Base-by-base conservation (phyloP, 495 filamentous ascomycete species). In the Chaetomium fimeti region DNA sequence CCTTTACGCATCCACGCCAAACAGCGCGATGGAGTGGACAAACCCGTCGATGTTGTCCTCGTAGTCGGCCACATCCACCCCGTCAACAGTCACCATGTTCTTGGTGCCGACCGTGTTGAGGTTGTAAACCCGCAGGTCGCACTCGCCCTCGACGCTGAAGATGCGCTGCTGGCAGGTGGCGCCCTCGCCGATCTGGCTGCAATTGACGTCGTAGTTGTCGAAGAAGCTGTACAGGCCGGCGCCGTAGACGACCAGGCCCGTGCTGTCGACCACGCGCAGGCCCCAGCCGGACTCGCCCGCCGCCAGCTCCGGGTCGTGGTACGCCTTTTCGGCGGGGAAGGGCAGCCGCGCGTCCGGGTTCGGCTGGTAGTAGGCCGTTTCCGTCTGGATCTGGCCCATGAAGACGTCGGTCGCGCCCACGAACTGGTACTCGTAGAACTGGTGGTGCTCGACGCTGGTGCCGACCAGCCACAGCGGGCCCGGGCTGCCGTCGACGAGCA, bases 391-490 rank as follows among this genome's bases (percentile, higher is more conserved):
- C 68, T 88, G 84, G 12, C 88, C 88, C 68, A 84, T 85, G 69
- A 84, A 86, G 47, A 93, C 75, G 47, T 88, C 83, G 47, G 81
- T 75, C 3, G 89, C 87, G 52, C 82, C 81, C 43, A 79, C 76
- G 63, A 95, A 79, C 66, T 92, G 88, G 77, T 93, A 96, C 72
- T 96, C 87, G 70, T 92, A 92, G 6, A 91, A 78, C 5, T 82
- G 78, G 70, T 88, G 84, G 67, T 96, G 91, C 75, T 96, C 91
- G 70, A 82, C 71, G 62, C 77, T 72, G 2, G 73, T 76, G 24
- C 77, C 79, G 9, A 76, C 70, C 45, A 89, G 76, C 89, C 89
- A 89, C 45, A 86, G 73, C 3, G 78, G 79, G 29, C 84, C 84
- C 40, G 75, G 49, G 0, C 70, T 71, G 43, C 82, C 83, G 71